Conservation (phyloP, 2,329 filamentous ascomycete species). For the Hyphodiscus sp. region DNA sequence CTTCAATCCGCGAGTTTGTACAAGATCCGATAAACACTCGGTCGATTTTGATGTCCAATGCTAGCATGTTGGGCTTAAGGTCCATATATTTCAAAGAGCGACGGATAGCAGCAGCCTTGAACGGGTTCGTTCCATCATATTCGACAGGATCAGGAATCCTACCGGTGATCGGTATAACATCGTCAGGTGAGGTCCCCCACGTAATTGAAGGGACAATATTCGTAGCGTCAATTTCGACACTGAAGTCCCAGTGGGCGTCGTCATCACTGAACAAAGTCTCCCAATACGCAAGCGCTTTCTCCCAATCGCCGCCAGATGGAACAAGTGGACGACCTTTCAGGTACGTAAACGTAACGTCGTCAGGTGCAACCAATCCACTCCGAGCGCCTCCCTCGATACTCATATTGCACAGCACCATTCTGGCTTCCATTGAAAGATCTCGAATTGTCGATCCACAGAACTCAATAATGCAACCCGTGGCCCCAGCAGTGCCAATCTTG, state of each 20-base stretch:
- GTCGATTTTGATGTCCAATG: conserved; percentile 88
- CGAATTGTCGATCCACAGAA: conserved; percentile 95
- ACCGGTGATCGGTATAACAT: conserved; percentile 90
- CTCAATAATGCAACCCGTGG: conserved; percentile 91
- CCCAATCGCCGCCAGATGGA: conserved; percentile 81
- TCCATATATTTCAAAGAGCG: conserved; percentile 96
- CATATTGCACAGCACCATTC: conserved; percentile 99
- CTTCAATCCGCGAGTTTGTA: conserved; percentile 95
- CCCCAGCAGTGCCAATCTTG: conserved; percentile 88
- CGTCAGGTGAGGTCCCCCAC: conserved; percentile 95
- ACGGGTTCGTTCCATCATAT: conserved; percentile 60
- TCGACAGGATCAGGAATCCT: conserved; percentile 85
- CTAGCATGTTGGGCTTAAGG: conserved; percentile 73
- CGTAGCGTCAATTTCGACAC: conserved; percentile 84
- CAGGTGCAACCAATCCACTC: conserved; percentile 94
- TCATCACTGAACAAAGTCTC: conserved; percentile 75
- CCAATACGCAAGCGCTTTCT: conserved; percentile 85
- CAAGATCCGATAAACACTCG: conserved; percentile 98
- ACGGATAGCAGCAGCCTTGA: conserved; percentile 70
- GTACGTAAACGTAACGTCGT: conserved; percentile 91
- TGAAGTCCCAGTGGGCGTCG: conserved; percentile 83
- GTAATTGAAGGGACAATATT: conserved; percentile 91
- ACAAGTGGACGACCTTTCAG: conserved; percentile 86
- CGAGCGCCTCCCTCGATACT: conserved; percentile 92
- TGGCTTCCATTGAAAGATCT: conserved; percentile 84